Base-by-base conservation (phyloP, 805 yeast genomes). In the Wickerhamomyces rabaulensis region DNA sequence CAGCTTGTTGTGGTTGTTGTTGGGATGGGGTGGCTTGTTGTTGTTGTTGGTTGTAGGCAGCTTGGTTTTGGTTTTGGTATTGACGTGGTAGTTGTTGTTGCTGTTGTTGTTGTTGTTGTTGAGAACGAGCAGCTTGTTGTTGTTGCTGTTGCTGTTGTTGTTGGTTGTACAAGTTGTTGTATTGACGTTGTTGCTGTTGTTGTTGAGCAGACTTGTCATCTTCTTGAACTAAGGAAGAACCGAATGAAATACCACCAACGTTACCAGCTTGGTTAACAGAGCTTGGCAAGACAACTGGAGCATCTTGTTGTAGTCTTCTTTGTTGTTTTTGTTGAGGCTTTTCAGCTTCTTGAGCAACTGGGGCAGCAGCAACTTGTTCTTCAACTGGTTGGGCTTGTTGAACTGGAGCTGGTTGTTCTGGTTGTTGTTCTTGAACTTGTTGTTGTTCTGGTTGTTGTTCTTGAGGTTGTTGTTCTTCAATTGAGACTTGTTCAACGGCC, bases 181-280 rank as follows among this genome's bases (percentile, higher is more conserved):
- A 19, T 31, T 38, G 48, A 19, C 19, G 42, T 45, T 42, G 54
- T 41, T 53, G 57, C 43, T 49, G 54, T 47, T 54, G 60, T 35
- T 45, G 35, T 42, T 43, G 56, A 42, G 57, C 58, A 37, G 57
- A 50, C 50, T 58, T 51, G 52, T 57, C 62, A 38, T 61, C 64
- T 37, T 60, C 60, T 43, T 67, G 72, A 48, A 77, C 66, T 22
- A 75, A 65, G 54, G 80, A 67, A 12, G 84, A 77, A 47, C 87
- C 87, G 56, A 82, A 81, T 29, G 84, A 80, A 37, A 82, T 80
- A 52, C 81, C 83, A 25, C 77, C 75, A 54, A 67, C 74, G 47
- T 74, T 68, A 35, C 52, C 55, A 19, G 54, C 47, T 51, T 60
- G 63, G 29, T 54, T 44, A 40, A 40, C 46, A 35, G 75, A 65